Evolutionary conservation across 371 early-diverging fungal species (phyloP), one percentile per base, ranked within the genome.

Genomic region (Mortierella sp.): DNA sequence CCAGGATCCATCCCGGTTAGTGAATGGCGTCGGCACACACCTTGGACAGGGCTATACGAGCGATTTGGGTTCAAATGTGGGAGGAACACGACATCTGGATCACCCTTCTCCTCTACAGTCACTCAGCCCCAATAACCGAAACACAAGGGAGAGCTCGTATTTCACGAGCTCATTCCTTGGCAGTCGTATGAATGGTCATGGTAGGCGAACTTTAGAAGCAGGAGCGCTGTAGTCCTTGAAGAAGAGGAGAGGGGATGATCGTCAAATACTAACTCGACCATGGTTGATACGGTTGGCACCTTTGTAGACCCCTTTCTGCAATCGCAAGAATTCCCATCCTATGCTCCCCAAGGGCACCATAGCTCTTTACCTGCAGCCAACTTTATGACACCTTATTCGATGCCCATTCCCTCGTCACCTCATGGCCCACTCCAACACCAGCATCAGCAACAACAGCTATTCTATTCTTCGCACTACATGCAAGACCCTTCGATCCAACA

Each of bases 101-200:
- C 28, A 26, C 14, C 11, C 57, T 12, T 45, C 44, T 15, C 43
- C 64, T 9, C 25, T 74, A 9, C 70, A 48, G n/a, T 15, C 62
- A 43, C 62, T 70, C 7, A 79, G 80, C 29, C 70, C 80, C 4
- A 53, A 50, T 5, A 37, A 19, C 26, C 67, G 70, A n/a, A 63
- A 52, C 26, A 66, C 61, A 15, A 52, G 69, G 21, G 72, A 72
- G 26, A 68, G 46, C 30, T 79, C 74, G 9, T 66, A 73, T 62
- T 77, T 72, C 53, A 62, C 67, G 44, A 77, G 62, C 48, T 66
- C 79, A 18, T 72, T 77, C 66, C 73, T 79, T 57, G 70, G 80
- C 19, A 44, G 45, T n/a, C 70, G 64, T 18, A 62, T 66, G 65
- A 72, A 68, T 37, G 60, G 53, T 14, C 66, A 72, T 72, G 73